Base-by-base conservation (phyloP, 352 stramenopile genomes). In the Nothophytophthora sp. region DNA sequence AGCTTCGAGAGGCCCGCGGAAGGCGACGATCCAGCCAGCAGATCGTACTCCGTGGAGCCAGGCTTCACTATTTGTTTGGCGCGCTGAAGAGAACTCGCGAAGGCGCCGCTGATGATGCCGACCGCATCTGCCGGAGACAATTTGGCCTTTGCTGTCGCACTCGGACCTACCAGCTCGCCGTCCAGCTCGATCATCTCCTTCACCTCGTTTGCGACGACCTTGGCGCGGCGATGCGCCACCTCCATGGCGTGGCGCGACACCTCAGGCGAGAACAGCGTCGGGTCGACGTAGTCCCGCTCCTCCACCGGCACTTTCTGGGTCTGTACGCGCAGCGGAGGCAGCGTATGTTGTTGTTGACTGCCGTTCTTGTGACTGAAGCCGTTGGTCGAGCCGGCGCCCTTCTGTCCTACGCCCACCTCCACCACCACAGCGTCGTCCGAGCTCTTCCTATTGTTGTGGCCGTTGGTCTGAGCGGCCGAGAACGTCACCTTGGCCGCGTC, bases 181-280 rank as follows among this genome's bases (percentile, higher is more conserved):
- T 92, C 81, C 11, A 92, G 54, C 18, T 78, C 63, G 4, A 60
- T 51, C 40, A 92, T 64, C 40, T 95, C 82, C 48, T 89, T 86
- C 18, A 95, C 61, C 50, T 95, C 85, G 15, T 63, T 74, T 11
- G 88, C 82, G 29, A 95, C 63, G 3, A 57, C 70, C 47, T 87
- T 84, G 6, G 85, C 85, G 23, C 85, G 80, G 18, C 85, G 75
- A 55, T 90, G 81, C 0, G 85, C 85, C n/a, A 92, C 69, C 25
- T 95, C 85, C 55, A 95, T 85, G 9, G 82, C 81, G 37, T 92
- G 82, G 19, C 85, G 70, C 7, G 85, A 95, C 3, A 93, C 70
- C 19, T 95, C 85, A 0, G 85, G 78, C 1, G 82, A 93, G 53
- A 95, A 95, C 5, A 95, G 61, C 27, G 73, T 86, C 42, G 76